Conservation (phyloP, 2,329 filamentous ascomycete species). For the Trichoderma endophyticum region DNA sequence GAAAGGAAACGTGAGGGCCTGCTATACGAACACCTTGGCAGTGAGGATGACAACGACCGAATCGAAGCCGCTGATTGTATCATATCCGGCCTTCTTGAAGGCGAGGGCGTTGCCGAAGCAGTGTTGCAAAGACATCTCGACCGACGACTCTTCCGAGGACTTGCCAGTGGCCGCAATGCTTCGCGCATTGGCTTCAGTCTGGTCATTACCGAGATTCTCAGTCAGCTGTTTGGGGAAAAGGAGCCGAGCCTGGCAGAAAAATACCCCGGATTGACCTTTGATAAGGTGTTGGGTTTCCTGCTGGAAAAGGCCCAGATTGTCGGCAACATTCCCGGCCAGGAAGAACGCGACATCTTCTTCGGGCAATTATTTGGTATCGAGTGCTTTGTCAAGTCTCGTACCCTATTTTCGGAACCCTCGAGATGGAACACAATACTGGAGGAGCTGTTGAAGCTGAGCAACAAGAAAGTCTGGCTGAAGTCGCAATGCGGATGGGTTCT, state of each 20-base stretch:
- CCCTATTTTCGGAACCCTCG: slow-evolving; percentile 60
- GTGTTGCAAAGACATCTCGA: slow-evolving; percentile 58
- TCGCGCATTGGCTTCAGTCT: slow-evolving; percentile 86
- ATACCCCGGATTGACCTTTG: slow-evolving; percentile 54
- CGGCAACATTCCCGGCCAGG: slow-evolving; percentile 60
- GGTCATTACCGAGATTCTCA: slow-evolving; percentile 76
- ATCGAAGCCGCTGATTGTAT: slow-evolving; percentile 58
- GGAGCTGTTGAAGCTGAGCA: slow-evolving; percentile 68
- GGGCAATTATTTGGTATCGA: slow-evolving; percentile 85
- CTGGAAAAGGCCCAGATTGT: slow-evolving; percentile 53
- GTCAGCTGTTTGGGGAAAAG: slow-evolving; percentile 61
- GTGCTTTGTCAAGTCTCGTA: slow-evolving; percentile 75
- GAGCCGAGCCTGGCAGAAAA: slow-evolving; percentile 42
- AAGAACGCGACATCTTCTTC: slow-evolving; percentile 81
- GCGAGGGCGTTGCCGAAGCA: slow-evolving; percentile 48
- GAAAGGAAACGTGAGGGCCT: slow-evolving; percentile 57
- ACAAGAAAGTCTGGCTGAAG: slow-evolving; percentile 83
- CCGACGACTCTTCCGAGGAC: slow-evolving; percentile 74
- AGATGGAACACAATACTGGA: slow-evolving; percentile 68
- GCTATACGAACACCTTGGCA: slow-evolving; percentile 60
- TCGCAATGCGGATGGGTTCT: slow-evolving; percentile 84
- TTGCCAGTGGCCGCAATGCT: slow-evolving; percentile 86
- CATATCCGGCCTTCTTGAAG: slow-evolving; percentile 52
- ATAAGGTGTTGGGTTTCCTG: slow-evolving; percentile 51
- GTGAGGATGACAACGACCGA: slow-evolving; percentile 54